Base-by-base conservation (phyloP, 2,329 filamentous ascomycete species). In the Rhinocladiella mackenziei region DNA sequence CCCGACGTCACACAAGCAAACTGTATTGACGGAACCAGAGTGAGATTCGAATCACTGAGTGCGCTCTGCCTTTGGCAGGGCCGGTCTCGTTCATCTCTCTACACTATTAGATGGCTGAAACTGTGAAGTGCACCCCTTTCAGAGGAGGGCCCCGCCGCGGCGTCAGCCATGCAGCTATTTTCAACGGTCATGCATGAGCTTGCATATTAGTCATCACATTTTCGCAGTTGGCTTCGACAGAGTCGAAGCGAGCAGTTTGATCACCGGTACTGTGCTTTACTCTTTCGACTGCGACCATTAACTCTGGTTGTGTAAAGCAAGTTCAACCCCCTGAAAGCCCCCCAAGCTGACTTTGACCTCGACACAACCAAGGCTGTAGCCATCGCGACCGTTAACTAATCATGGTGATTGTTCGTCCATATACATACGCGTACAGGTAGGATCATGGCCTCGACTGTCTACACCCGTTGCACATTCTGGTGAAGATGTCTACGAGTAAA, bases 1-100 rank as follows among this genome's bases (percentile, higher is more conserved):
- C 30, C 23, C 45, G 45, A 48, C 15, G 45, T 45, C 35, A 30
- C 45, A 48, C 39, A 44, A 40, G 29, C 11, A 25, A n/a, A n/a
- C n/a, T n/a, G n/a, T n/a, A n/a, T n/a, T n/a, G n/a, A n/a, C n/a
- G n/a, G 6, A n/a, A 5, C n/a, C 29, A n/a, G 5, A 6, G 5
- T 13, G 29, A n/a, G 5, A 31, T 6, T n/a, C 29, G 29, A 31
- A 31, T 15, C 29, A 31, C 29, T 31, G n/a, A n/a, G n/a, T n/a
- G 13, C 17, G 6, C 31, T 9, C 31, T 34, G 11, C 5, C 15
- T 17, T 31, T 8, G 28, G 28, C n/a, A n/a, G n/a, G 23, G 23
- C 23, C 11, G 23, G 7, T 11, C 13, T 20, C 11, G 10, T 34
- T 7, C 5, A 18, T 8, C 10, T 34, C 31, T 34, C 14, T 15